Evolutionary conservation across 1,284 basidiomycete species (phyloP).

Genomic region (Hymenochaete sp.): DNA sequence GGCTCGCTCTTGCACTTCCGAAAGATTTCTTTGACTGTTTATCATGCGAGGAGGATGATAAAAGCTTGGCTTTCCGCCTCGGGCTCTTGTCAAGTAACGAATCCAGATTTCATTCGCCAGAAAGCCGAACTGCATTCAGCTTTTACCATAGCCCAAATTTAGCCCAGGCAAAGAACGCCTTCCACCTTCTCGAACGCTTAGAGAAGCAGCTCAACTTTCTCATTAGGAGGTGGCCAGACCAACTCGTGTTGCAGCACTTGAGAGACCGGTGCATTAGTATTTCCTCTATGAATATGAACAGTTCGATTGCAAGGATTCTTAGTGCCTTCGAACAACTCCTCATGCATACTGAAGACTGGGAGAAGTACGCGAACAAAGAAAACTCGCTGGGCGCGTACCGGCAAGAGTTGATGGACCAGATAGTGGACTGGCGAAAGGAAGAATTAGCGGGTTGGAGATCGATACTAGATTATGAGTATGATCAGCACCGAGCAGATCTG

Average conservation of each 20-base stretch:
- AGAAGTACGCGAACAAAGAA: conserved; percentile 83
- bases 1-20: not conserved
- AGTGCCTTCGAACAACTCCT: conserved; percentile 83
- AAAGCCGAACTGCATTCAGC: conserved; percentile 37
- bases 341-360: conserved; percentile 92
- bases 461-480: conserved; percentile 68
- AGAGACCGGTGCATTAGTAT: conserved; percentile 67
- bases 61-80: conserved; percentile 43
- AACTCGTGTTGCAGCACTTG: conserved; percentile 90
- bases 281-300: conserved; percentile 54
- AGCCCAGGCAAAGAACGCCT: conserved; percentile 56
- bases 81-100: conserved; percentile 16
- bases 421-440: conserved; percentile 86
- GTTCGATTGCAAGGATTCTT: conserved; percentile 79
- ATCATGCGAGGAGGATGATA: conserved; percentile 5
- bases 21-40: not conserved
- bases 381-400: conserved; percentile 73
- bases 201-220: conserved; percentile 47
- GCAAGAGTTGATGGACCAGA: conserved; percentile 59
- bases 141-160: conserved; percentile 79
- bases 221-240: conserved; percentile 88
- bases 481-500: conserved; percentile 51
- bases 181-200: conserved; percentile 45
- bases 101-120: not conserved
- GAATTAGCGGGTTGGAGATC: conserved; percentile 86